Evolutionary conservation across 2,329 filamentous ascomycete species (phyloP).

Genomic region (Nakataea oryzae): DNA sequence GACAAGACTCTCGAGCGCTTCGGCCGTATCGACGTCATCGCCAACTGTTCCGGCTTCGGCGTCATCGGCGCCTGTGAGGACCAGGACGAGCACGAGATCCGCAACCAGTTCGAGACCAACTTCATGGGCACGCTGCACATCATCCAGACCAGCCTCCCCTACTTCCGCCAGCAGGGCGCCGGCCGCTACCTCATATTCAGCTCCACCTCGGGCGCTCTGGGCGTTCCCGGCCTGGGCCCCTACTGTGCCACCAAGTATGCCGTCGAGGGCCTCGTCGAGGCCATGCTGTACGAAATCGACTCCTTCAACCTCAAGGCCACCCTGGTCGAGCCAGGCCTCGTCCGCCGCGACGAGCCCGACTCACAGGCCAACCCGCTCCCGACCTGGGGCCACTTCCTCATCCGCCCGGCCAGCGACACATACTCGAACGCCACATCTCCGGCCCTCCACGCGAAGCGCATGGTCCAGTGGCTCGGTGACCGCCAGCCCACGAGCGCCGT

Average conservation of each 20-base stretch:
- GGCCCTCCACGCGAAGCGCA: constrained; percentile 77
- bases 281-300: constrained; percentile 93
- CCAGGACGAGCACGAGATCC: constrained; percentile 88
- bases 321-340: constrained; percentile 81
- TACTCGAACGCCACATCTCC: constrained; percentile 73
- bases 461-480: constrained; percentile 91
- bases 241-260: constrained; percentile 98
- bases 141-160: constrained; percentile 76
- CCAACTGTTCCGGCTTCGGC: constrained; percentile 89
- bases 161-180: constrained; percentile 65
- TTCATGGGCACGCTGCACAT: constrained; percentile 95
- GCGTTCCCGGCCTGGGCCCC: constrained; percentile 82
- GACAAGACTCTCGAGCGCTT: constrained; percentile 63
- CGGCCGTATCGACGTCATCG: constrained; percentile 77
- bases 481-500: constrained; percentile 86
- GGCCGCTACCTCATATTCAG: constrained; percentile 93
- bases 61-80: constrained; percentile 95
- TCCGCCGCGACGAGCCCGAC: constrained; percentile 66
- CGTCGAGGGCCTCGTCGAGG: constrained; percentile 89
- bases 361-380: constrained; percentile 43
- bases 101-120: constrained; percentile 95
- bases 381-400: constrained; percentile 84
- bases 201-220: constrained; percentile 83
- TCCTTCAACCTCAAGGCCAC: constrained; percentile 87
- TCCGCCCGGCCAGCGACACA: constrained; percentile 74